These are phyloP conservation scores for Phyllosticta ampelicida DNA, from an alignment of 2,329 filamentous ascomycete genomes.

Conservation along the genomic window DNA sequence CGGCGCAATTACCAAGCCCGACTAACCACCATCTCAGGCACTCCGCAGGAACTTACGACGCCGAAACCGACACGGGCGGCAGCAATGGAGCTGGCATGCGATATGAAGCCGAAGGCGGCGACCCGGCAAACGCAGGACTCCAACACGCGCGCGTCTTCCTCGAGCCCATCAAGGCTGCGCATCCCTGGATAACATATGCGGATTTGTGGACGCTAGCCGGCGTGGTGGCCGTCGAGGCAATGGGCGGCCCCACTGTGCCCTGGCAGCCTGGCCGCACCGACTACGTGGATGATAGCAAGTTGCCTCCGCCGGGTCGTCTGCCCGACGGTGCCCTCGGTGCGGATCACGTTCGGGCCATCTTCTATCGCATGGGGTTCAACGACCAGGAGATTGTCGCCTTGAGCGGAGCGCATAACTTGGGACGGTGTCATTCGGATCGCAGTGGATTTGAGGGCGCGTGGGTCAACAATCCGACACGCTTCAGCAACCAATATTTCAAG, in stretches of 20 bases:
- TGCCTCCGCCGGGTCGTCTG: conserved; percentile 47
- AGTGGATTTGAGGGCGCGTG: conserved; percentile 49
- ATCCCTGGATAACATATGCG: conserved; percentile 55
- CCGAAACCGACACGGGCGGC: conserved; percentile 49
- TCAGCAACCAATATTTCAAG: conserved; percentile 48
- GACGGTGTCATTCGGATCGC: conserved; percentile 45
- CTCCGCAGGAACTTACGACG: conserved; percentile 52
- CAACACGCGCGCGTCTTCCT: conserved; percentile 54
- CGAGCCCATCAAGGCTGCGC: conserved; percentile 48
- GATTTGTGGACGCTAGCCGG: conserved; percentile 56
- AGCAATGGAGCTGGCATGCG: conserved; percentile 57
- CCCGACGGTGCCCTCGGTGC: conserved; percentile 45
- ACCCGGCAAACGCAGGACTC: conserved; percentile 54
- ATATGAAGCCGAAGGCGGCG: conserved; percentile 53
- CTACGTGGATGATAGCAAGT: conserved; percentile 48
- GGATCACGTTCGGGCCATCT: conserved; percentile 46
- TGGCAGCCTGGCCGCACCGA: conserved; percentile 52
- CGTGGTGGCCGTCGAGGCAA: conserved; percentile 46
- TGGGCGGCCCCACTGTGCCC: conserved; percentile 47
- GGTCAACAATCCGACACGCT: conserved; percentile 49
- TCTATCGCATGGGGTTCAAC: conserved; percentile 50
- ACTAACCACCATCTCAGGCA: conserved; percentile 36
- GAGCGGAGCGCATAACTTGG: conserved; percentile 46
- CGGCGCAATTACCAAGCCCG: neutral
- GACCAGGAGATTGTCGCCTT: conserved; percentile 51